Percentiles rank a stretch among this genome's conserved stretches.
Evolutionary conservation across 257 asterid species (phyloP).

Genomic region (Capsicum rhomboideum): DNA sequence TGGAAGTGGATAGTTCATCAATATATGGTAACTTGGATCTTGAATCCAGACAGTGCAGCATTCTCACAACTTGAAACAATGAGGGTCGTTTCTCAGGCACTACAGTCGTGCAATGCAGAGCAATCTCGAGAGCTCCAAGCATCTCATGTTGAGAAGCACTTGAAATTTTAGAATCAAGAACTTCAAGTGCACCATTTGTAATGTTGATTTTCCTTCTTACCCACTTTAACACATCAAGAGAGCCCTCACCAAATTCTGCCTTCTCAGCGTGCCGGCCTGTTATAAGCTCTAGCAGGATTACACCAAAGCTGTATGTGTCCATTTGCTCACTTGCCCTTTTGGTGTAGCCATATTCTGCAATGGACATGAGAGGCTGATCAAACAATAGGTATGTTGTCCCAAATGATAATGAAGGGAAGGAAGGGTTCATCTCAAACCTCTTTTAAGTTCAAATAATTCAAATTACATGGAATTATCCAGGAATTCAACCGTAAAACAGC

Average conservation of each 20-base stretch:
- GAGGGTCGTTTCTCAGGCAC: conserved; percentile 75
- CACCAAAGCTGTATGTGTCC: conserved; percentile 69
- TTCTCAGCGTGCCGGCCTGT: conserved; percentile 59
- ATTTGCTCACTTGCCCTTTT: conserved; percentile 60
- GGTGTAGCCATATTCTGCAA: conserved; percentile 53
- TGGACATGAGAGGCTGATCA: no score
- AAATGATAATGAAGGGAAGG: no score
- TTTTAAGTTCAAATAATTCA: no score
- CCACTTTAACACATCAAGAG: conserved; percentile 56
- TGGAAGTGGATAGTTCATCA: conserved; percentile 12
- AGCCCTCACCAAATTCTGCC: conserved; percentile 5
- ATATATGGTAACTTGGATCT: conserved; percentile 16
- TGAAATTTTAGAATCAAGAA: conserved; percentile 57
- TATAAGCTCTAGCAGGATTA: conserved; percentile 61
- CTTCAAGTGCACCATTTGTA: conserved; percentile 42
- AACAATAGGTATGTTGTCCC: no score
- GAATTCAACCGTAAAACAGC: no score
- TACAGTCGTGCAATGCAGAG: conserved; percentile 50
- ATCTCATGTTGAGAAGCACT: conserved; percentile 37
- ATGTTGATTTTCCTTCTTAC: conserved; percentile 82
- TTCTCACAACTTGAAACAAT: conserved; percentile 48
- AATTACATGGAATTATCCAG: no score
- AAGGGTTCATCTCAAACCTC: neutral
- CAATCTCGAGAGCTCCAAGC: conserved; percentile 61
- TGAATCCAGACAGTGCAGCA: conserved; percentile 39